Evolutionary conservation across 331 rosid genomes (phyloP).

Genomic region (Dryas integrifolia): DNA sequence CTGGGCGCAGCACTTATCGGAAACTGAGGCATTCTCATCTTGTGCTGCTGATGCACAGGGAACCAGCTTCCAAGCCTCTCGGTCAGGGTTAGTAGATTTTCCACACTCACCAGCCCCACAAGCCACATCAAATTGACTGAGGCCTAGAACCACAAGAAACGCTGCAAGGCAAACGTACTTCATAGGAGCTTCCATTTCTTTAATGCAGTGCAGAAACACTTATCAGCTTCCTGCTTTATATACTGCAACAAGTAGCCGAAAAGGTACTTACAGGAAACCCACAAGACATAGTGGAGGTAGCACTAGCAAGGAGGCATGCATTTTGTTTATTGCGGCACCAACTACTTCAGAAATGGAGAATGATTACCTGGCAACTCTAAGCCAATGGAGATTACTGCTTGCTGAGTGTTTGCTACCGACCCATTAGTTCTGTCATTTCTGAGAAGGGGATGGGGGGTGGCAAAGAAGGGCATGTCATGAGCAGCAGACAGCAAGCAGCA

Average conservation of each 20-base stretch:
- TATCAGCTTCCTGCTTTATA: slow-evolving; percentile 18
- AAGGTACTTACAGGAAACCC: slow-evolving; percentile 11
- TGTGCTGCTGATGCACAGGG: slow-evolving; percentile 49
- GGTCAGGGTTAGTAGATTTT: slow-evolving; percentile 38
- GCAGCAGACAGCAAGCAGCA: slow-evolving; percentile 16
- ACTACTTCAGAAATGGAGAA: slow-evolving; percentile 15
- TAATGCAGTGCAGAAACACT: background rate
- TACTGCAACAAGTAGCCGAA: slow-evolving; percentile 22
- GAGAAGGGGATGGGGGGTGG: too few relatives aligned
- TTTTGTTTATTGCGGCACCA: slow-evolving; percentile 22
- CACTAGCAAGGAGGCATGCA: slow-evolving; percentile 20
- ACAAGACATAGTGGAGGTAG: slow-evolving; percentile 30
- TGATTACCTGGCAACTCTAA: slow-evolving; percentile 13
- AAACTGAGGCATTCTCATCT: slow-evolving; percentile 33
- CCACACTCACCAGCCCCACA: slow-evolving; percentile 52
- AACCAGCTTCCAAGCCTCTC: slow-evolving; percentile 47
- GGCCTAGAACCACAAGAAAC: slow-evolving; percentile 20
- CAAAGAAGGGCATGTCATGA: background rate
- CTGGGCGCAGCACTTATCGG: slow-evolving; percentile 48
- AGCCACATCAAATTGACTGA: slow-evolving; percentile 16
- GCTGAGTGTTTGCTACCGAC: slow-evolving; percentile 1
- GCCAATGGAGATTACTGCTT: slow-evolving; percentile 8
- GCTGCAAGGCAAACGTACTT: slow-evolving; percentile 29
- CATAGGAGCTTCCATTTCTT: slow-evolving; percentile 28
- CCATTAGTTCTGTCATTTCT: background rate